Evolutionary conservation across 805 yeast species (phyloP).

Genomic region (Nakazawaea molendinolei): DNA sequence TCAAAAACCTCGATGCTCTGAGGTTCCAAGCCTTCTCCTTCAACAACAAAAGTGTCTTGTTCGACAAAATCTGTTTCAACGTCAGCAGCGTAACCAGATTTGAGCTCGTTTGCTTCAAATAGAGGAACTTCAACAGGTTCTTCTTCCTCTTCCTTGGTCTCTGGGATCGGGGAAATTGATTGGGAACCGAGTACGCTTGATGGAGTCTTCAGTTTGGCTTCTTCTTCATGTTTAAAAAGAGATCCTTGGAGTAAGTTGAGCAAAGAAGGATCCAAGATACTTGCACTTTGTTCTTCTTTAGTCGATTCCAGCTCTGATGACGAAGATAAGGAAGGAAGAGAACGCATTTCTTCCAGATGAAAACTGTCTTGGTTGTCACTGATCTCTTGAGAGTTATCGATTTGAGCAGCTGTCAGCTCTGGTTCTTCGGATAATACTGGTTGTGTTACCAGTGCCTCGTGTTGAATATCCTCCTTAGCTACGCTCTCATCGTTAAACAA

Average conservation of each 20-base stretch:
- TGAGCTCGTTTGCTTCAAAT: background rate
- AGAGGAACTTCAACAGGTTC: background rate
- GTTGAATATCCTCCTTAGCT: too few species aligned
- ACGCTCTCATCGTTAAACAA: too few species aligned
- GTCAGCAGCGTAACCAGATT: slow-evolving; percentile 1
- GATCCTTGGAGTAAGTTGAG: slow-evolving; percentile 5
- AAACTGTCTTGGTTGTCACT: background rate
- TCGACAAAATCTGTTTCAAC: background rate
- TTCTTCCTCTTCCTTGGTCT: background rate
- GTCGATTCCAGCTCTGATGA: too few species aligned
- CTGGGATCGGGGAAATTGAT: background rate
- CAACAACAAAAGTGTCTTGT: background rate
- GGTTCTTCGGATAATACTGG: too few species aligned
- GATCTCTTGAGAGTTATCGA: background rate
- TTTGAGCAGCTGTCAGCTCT: too few species aligned
- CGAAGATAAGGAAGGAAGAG: background rate
- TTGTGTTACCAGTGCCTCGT: too few species aligned
- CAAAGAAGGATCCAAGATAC: slow-evolving; percentile 7
- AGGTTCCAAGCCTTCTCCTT: background rate
- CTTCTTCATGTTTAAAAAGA: slow-evolving; percentile 8
- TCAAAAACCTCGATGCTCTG: background rate
- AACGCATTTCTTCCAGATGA: background rate
- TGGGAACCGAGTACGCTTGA: background rate
- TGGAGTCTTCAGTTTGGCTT: background rate
- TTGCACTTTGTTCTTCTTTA: background rate